Evolutionary conservation across 257 asterid species (phyloP).

Genomic region (Plantago elongata): DNA sequence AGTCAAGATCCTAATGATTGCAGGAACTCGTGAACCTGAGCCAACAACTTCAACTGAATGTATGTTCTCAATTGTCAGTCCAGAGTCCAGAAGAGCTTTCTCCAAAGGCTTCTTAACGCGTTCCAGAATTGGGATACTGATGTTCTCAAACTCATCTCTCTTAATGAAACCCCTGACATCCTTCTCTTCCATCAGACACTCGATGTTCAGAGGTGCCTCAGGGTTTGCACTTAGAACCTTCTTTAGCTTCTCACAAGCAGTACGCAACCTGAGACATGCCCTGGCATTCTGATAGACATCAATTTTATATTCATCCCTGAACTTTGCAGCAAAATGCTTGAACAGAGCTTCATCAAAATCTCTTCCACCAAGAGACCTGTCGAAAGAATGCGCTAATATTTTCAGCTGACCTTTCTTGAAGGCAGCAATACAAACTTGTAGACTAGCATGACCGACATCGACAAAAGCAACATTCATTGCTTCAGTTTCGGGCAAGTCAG

Average conservation of each 20-base stretch:
- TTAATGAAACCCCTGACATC: constrained; percentile 87
- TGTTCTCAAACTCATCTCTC: constrained; percentile 89
- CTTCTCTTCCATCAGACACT: constrained; percentile 93
- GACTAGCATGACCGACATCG: constrained; percentile 82
- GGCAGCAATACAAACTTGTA: constrained; percentile 93
- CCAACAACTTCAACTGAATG: constrained; percentile 91
- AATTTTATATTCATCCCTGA: constrained; percentile 88
- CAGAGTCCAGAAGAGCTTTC: constrained; percentile 88
- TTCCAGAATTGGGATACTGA: constrained; percentile 74
- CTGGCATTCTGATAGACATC: constrained; percentile 85
- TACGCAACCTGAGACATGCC: constrained; percentile 93
- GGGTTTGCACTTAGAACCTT: constrained; percentile 93
- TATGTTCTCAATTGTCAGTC: constrained; percentile 50
- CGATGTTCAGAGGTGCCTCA: constrained; percentile 86
- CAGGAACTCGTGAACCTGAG: constrained; percentile 93
- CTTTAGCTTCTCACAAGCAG: constrained; percentile 84
- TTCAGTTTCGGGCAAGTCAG: constrained; percentile 85
- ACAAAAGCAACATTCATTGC: constrained; percentile 74
- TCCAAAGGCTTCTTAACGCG: constrained; percentile 90
- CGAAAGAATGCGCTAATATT: constrained; percentile 84
- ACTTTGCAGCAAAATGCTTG: constrained; percentile 81
- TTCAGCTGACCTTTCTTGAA: constrained; percentile 95
- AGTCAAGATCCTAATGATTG: constrained; percentile 65
- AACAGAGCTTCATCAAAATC: constrained; percentile 92
- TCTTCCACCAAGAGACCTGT: constrained; percentile 86